A percentile compares a stretch with the other conserved stretches of the same genome.
Conservation (phyloP, 305 asterid species). For the Fraxinus nigra region DNA sequence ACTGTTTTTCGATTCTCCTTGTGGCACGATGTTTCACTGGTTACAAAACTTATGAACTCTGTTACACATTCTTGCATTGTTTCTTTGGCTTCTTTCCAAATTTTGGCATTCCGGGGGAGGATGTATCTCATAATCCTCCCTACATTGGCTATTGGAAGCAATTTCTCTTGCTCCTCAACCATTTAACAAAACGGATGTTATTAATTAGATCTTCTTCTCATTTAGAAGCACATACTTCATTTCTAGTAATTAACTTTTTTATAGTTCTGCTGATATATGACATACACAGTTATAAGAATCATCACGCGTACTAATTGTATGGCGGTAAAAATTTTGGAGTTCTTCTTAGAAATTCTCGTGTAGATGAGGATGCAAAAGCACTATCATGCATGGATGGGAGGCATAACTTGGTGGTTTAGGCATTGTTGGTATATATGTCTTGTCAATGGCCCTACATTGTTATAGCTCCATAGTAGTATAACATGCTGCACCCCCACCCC, state of each 20-base stretch:
- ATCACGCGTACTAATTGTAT: neutral
- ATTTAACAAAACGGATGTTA: constrained; percentile 8
- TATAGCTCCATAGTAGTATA: no score
- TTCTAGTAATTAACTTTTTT: neutral
- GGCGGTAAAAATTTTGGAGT: neutral
- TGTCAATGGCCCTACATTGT: constrained; percentile 17
- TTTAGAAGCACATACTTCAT: neutral
- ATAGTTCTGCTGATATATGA: neutral
- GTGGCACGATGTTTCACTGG: constrained; percentile 73
- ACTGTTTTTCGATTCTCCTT: constrained; percentile 77
- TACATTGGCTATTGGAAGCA: constrained; percentile 71
- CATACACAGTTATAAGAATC: neutral
- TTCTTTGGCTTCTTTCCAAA: constrained; percentile 76
- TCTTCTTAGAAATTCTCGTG: neutral
- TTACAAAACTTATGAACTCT: constrained; percentile 76
- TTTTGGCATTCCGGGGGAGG: constrained; percentile 65
- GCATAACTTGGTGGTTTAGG: constrained; percentile 38
- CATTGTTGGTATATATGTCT: constrained; percentile 21
- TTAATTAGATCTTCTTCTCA: neutral
- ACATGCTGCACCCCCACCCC: neutral
- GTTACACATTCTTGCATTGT: constrained; percentile 74
- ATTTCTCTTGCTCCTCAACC: constrained; percentile 42
- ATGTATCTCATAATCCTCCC: constrained; percentile 77
- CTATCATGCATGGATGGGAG: constrained; percentile 16
- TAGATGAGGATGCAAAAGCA: constrained; percentile 2